Conservation (phyloP, 352 stramenopile species). For the Globisporangium parvum region DNA sequence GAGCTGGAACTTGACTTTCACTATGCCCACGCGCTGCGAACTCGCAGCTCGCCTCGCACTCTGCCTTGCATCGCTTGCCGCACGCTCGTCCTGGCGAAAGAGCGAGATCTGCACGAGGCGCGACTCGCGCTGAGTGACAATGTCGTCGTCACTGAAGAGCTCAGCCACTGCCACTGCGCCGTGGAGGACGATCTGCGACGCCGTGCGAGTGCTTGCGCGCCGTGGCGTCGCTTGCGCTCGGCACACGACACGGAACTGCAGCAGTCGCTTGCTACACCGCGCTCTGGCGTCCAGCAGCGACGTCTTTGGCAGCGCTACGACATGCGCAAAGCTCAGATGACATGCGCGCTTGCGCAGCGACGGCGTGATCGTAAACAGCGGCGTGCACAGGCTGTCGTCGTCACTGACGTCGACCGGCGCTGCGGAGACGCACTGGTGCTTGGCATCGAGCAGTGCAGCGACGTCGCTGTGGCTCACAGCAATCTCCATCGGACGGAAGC, state of each 20-base stretch:
- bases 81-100: background rate
- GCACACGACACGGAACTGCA: slow-evolving; percentile 24
- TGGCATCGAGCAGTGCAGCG: slow-evolving; percentile 6
- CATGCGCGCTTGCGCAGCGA: slow-evolving; percentile 40
- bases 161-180: slow-evolving; percentile 12
- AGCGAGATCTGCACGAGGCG: slow-evolving; percentile 16
- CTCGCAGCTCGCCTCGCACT: slow-evolving; percentile 2
- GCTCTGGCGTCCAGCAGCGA: background rate
- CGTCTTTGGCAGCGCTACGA: slow-evolving; percentile 11
- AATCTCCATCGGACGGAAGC: slow-evolving; percentile 48
- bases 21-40: slow-evolving; percentile 11
- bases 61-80: background rate
- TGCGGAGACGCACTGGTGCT: too few species aligned
- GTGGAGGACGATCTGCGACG: slow-evolving; percentile 11
- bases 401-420: too few species aligned
- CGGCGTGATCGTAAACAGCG: slow-evolving; percentile 38
- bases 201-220: slow-evolving; percentile 6
- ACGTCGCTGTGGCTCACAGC: slow-evolving; percentile 31
- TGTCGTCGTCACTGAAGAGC: slow-evolving; percentile 1
- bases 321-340: slow-evolving; percentile 33
- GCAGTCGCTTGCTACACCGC: slow-evolving; percentile 3
- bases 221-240: slow-evolving; percentile 15
- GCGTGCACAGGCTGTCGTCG: background rate
- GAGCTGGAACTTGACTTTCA: slow-evolving; percentile 23
- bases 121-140: background rate